Base-by-base conservation (phyloP, 2,329 filamentous ascomycete species). In the Alternaria sp. region DNA sequence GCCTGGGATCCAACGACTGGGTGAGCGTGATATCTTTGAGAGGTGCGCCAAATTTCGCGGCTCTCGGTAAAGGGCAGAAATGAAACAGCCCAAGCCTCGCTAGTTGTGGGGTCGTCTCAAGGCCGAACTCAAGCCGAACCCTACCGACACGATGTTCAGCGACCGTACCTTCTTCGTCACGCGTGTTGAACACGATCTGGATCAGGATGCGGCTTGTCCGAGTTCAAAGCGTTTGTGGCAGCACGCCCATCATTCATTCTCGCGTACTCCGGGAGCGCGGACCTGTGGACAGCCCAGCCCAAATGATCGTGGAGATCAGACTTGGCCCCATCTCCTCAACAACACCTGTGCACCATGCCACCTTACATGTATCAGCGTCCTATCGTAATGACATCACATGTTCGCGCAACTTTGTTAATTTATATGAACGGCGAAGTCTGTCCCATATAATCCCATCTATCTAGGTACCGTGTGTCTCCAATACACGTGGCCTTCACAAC, bases 161-260 rank as follows among this genome's bases (percentile, higher is more conserved):
- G 32, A 2, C 32, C 32, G 2, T 3, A 36, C 32, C 32, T 36
- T n/a, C 32, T 36, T 36, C 32, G 32, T 36, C 32, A 36, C 8
- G 32, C 32, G 32, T 36, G 32, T 36, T 0, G 32, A 36, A 36
- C 32, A n/a, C 32, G 32, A 36, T n/a, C 2, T 9, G 2, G 32
- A 36, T 36, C 32, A 36, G 32, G 32, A 0, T 36, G 15, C 0
- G 32, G 5, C 30, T 32, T 36, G 32, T 36, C 32, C 7, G 15
- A 0, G 2, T 36, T n/a, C 1, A 36, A 36, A 36, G 32, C 0
- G 3, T n/a, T n/a, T 0, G 32, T 36, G 15, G 15, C 0, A 36
- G 32, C 32, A 36, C 32, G 32, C n/a, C 36, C n/a, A 40, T 17
- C n/a, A 17, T 40, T 40, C 9, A 17, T 40, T 0, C 3, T 40